phyloP scores from a whole-genome alignment of 805 yeast species.

The Yamadazyma tumulicola region DNA sequence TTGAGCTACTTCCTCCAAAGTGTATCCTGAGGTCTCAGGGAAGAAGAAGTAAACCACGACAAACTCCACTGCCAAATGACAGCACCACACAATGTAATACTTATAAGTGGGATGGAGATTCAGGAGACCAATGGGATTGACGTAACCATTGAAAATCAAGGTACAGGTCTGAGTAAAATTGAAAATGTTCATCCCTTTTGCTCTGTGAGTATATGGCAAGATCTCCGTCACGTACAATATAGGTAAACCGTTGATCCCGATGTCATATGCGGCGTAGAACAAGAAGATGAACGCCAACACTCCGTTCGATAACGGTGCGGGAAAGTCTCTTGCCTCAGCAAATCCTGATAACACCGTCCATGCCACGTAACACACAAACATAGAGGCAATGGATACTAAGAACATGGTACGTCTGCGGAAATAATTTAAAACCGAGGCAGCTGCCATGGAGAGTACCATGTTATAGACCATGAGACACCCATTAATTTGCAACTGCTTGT shows the following conservation, averaged over 20 bases:
- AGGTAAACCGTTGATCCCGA: constrained; percentile 44
- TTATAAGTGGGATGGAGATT: constrained; percentile 39
- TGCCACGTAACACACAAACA: constrained; percentile 18
- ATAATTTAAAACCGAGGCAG: constrained; percentile 12
- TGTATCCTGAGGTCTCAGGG: constrained; percentile 32
- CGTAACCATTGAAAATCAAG: constrained; percentile 24
- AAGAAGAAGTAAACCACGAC: constrained; percentile 21
- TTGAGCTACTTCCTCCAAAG: constrained; percentile 33
- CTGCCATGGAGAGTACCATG: constrained; percentile 24
- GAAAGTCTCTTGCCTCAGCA: constrained; percentile 13
- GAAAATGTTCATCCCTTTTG: constrained; percentile 36
- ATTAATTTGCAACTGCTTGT: constrained; percentile 44
- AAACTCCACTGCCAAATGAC: constrained; percentile 18
- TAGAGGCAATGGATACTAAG: constrained; percentile 18
- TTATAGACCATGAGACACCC: constrained; percentile 48
- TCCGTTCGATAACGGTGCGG: constrained; percentile 8
- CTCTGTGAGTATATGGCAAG: constrained; percentile 34
- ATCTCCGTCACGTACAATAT: constrained; percentile 43
- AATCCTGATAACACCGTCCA: constrained; percentile 21
- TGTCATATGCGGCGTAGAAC: constrained; percentile 17
- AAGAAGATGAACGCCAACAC: constrained; percentile 23
- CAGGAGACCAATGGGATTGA: constrained; percentile 37
- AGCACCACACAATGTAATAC: constrained; percentile 33
- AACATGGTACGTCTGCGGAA: constrained; percentile 26
- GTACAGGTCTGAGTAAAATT: constrained; percentile 15